Conservation (phyloP, 306 rosid species). For the Aeschynomene evenia region DNA sequence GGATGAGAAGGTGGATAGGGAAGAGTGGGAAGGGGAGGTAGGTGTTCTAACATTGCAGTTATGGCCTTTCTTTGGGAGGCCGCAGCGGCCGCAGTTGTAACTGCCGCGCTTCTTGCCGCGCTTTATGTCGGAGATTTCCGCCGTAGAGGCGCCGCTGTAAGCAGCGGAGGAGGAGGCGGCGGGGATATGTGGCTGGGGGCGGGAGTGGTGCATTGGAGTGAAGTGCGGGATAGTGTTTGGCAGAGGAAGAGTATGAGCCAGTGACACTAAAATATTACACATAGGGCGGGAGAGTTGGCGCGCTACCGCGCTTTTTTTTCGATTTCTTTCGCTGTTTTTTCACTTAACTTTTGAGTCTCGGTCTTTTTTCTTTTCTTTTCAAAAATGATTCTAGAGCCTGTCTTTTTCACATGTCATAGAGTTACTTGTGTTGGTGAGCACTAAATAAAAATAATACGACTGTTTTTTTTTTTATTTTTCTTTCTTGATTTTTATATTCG, state of each 20-base stretch:
- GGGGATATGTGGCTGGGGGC: slow-evolving; percentile 27
- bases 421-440: background rate
- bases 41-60: slow-evolving; percentile 47
- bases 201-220: slow-evolving; percentile 16
- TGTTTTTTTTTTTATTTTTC: too few relatives aligned
- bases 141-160: background rate
- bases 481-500: too few relatives aligned
- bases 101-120: slow-evolving; percentile 71
- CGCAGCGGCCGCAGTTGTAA: slow-evolving; percentile 90
- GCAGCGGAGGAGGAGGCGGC: slow-evolving; percentile 24
- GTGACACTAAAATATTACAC: background rate
- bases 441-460: too few relatives aligned
- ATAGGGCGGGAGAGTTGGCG: slow-evolving; percentile 38
- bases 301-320: slow-evolving; percentile 25
- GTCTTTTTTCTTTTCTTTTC: background rate
- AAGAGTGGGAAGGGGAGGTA: background rate
- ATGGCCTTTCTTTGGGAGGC: slow-evolving; percentile 88
- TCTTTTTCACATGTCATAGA: background rate
- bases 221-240: background rate
- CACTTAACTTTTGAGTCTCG: background rate
- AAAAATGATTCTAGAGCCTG: background rate
- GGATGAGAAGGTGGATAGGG: background rate
- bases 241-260: background rate
- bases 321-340: background rate
- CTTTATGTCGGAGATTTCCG: slow-evolving; percentile 34